Conservation (phyloP, 2,329 filamentous ascomycete genomes). For the Aschersonia sp. region DNA sequence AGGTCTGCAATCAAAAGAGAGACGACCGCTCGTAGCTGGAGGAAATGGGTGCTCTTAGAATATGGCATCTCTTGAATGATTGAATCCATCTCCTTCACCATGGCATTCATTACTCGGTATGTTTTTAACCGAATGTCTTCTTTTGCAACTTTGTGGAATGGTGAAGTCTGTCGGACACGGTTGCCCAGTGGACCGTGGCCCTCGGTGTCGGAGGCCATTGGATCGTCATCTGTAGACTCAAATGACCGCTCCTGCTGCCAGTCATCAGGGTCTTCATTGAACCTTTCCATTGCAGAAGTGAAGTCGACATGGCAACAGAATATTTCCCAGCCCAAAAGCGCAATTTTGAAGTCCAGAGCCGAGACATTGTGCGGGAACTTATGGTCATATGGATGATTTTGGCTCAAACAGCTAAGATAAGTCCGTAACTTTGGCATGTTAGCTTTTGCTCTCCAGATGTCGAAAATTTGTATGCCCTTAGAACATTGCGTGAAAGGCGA, state of each 20-base stretch:
- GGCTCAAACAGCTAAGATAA: conserved; percentile 67
- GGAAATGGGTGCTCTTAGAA: conserved; percentile 48
- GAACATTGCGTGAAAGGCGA: not conserved
- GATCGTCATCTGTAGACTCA: not conserved
- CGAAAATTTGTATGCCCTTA: conserved; percentile 1
- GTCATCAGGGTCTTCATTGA: conserved; percentile 11
- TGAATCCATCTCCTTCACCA: conserved; percentile 56
- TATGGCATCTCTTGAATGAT: conserved; percentile 57
- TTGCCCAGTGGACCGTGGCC: not conserved
- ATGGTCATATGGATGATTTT: conserved; percentile 59
- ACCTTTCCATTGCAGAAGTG: conserved; percentile 23
- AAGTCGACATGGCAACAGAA: conserved; percentile 55
- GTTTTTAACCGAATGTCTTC: conserved; percentile 34
- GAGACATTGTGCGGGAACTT: conserved; percentile 42
- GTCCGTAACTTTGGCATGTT: conserved; percentile 30
- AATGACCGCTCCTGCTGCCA: conserved; percentile 1
- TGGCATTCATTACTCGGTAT: conserved; percentile 40
- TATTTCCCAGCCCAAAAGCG: conserved; percentile 68
- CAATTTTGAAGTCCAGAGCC: conserved; percentile 66
- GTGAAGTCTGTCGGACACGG: not conserved
- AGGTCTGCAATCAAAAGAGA: conserved; percentile 65
- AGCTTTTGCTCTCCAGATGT: conserved; percentile 26
- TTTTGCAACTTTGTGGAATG: conserved; percentile 7
- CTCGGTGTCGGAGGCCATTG: not conserved
- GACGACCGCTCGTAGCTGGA: conserved; percentile 59